Evolutionary conservation across 2,329 filamentous ascomycete species (phyloP).

Genomic region (Leptographium wingfieldii): DNA sequence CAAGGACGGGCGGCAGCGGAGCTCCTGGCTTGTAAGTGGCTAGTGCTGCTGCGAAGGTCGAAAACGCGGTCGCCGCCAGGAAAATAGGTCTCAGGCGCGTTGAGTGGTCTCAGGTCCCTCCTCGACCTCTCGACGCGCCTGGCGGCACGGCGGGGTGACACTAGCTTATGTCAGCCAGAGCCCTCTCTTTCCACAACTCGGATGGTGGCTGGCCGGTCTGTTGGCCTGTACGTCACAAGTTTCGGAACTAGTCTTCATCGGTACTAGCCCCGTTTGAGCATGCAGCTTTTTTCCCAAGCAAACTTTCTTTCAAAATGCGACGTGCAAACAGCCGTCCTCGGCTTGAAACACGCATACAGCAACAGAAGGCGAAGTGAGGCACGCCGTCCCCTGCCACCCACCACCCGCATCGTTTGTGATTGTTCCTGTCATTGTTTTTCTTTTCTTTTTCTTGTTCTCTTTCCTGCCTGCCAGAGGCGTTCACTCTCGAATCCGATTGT

Average conservation of each 20-base stretch:
- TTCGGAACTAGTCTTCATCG: neutral
- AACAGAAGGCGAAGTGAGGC: neutral
- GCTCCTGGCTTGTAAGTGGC: neutral
- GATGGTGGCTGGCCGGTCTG: neutral
- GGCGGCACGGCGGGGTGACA: neutral
- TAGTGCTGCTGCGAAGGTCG: constrained; percentile 1
- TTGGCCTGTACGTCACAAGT: neutral
- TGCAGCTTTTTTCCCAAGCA: constrained; percentile 3
- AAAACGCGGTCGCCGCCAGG: constrained; percentile 9
- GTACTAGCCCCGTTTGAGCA: neutral
- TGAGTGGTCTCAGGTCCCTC: constrained; percentile 9
- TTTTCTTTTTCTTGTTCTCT: neutral
- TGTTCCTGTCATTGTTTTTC: neutral
- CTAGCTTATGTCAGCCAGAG: constrained; percentile 4
- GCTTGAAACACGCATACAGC: neutral
- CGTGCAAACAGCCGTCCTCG: neutral
- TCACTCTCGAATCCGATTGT: neutral
- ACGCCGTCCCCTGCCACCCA: neutral
- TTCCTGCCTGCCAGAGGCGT: neutral
- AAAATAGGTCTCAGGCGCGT: constrained; percentile 8
- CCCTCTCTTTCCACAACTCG: neutral
- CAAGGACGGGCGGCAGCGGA: neutral
- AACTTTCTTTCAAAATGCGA: neutral
- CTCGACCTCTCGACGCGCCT: neutral
- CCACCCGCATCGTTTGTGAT: neutral